Conservation (phyloP, 371 early-diverging fungal species). For the Haplosporangium sp. region DNA sequence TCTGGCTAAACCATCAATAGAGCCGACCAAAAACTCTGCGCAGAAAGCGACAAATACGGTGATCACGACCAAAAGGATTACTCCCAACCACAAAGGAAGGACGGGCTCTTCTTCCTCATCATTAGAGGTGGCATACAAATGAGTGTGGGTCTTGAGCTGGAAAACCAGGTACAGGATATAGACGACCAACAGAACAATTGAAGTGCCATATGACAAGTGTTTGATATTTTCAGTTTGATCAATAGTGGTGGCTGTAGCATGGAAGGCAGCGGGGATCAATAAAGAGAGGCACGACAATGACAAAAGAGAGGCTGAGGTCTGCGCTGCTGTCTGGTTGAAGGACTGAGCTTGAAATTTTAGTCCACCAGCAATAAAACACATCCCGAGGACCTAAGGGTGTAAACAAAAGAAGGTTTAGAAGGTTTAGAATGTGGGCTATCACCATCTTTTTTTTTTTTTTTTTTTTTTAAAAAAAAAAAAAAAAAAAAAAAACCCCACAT, state of each 20-base stretch:
- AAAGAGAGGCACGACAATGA: conserved; percentile 81
- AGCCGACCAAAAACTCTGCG: conserved; percentile 86
- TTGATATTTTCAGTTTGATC: conserved; percentile 62
- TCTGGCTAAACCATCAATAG: conserved; percentile 82
- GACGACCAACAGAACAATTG: conserved; percentile 79
- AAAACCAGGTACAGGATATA: conserved; percentile 84
- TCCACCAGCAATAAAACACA: conserved; percentile 88
- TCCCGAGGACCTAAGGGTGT: conserved; percentile 63
- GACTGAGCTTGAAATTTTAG: conserved; percentile 71
- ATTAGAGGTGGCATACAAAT: conserved; percentile 65
- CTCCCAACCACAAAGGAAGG: conserved; percentile 68
- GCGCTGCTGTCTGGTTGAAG: conserved; percentile 86
- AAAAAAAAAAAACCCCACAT: no score
- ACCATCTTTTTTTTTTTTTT: no score
- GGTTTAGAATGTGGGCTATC: not conserved
- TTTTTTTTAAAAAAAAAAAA: no score
- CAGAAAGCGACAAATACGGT: conserved; percentile 82
- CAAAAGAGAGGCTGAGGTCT: conserved; percentile 81
- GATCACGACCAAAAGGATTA: conserved; percentile 63
- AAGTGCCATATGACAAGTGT: conserved; percentile 77
- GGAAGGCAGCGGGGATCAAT: conserved; percentile 85
- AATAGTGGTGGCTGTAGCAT: conserved; percentile 64
- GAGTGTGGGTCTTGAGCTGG: conserved; percentile 85
- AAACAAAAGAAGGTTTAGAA: not conserved
- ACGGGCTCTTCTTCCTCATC: conserved; percentile 72